Base-by-base conservation (phyloP, 306 rosid species). In the Gastrolobium bilobum region DNA sequence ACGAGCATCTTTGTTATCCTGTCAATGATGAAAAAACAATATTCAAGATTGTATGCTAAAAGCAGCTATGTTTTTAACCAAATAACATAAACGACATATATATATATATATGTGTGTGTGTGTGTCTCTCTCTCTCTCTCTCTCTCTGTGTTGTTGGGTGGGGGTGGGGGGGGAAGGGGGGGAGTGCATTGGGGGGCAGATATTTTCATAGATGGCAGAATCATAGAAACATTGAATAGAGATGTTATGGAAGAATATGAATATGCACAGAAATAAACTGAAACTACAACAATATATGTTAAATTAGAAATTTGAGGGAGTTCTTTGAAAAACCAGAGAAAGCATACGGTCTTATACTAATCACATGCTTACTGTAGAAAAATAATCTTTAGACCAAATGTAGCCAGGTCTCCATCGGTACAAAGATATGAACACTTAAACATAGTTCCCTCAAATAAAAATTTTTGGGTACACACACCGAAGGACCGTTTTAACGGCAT, bases 1-100 rank as follows among this genome's bases (percentile, higher is more conserved):
- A 62, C 99, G 97, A 37, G 94, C 97, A 84, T 91, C 99, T 88
- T 93, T 93, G 81, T 96, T 96, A 83, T 93, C 98, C 99, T 96
- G 99, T 37, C 86, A 82, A 62, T 33, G 51, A 29, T 31, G 14
- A 83, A 76, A 84, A 71, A 35, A 65, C 13, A 69, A 62, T 13
- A 78, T 59, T 56, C 10, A 26, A 75, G 63, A 48, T 37, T 29
- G 48, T 72, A 75, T 15, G 68, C 54, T 51, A 48, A 74, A 69
- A 4, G 29, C 31, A 56, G 6, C 29, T 20, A 29, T 10, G 11
- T 59, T 57, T 48, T 5, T 8, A 31, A 71, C 38, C 40, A 20
- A 37, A 59, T 10, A 35, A 77, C 62, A 64, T 47, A 61, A 62
- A 59, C n/a, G 37, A 61, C 44, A 46, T 43, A 14, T 14, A 50